phyloP scores from a whole-genome alignment of 805 yeast genomes.

The Candida argentea region DNA sequence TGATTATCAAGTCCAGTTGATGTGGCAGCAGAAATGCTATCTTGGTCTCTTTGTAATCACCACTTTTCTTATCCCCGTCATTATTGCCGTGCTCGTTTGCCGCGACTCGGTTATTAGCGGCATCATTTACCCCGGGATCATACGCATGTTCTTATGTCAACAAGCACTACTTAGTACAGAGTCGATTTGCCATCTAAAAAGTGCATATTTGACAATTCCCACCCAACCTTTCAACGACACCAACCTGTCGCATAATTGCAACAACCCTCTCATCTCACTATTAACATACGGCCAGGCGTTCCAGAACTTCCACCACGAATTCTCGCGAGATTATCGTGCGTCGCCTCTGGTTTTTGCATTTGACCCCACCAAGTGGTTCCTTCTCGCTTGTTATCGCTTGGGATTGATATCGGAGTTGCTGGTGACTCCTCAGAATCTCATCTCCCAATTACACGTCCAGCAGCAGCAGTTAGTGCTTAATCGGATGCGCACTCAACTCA shows the following conservation, averaged over 20 bases:
- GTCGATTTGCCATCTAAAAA: constrained; percentile 63
- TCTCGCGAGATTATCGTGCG: constrained; percentile 81
- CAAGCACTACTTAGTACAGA: constrained; percentile 72
- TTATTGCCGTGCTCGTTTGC: constrained; percentile 15
- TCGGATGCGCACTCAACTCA: constrained; percentile 61
- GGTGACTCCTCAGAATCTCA: constrained; percentile 56
- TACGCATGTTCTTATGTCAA: constrained; percentile 64
- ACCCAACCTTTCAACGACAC: constrained; percentile 38
- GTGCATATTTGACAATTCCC: constrained; percentile 61
- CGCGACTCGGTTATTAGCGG: constrained; percentile 27
- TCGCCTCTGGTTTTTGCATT: constrained; percentile 62
- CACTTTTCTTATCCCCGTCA: constrained; percentile 19
- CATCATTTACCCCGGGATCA: constrained; percentile 60
- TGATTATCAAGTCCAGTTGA: constrained; percentile 8
- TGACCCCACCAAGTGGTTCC: constrained; percentile 81
- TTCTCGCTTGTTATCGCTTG: constrained; percentile 39
- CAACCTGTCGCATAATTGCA: constrained; percentile 64
- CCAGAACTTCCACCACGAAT: constrained; percentile 93
- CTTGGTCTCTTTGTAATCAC: constrained; percentile 19
- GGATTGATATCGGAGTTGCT: constrained; percentile 52
- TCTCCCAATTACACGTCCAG: constrained; percentile 42
- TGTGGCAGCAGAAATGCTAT: constrained; percentile 27
- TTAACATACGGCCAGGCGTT: constrained; percentile 85
- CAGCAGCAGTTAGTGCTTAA: constrained; percentile 80
- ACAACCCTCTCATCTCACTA: constrained; percentile 43